A percentile compares a stretch with the other conserved stretches of the same genome.
phyloP scores from a whole-genome alignment of 2,329 filamentous ascomycete species.

The Cercospora sp. region DNA sequence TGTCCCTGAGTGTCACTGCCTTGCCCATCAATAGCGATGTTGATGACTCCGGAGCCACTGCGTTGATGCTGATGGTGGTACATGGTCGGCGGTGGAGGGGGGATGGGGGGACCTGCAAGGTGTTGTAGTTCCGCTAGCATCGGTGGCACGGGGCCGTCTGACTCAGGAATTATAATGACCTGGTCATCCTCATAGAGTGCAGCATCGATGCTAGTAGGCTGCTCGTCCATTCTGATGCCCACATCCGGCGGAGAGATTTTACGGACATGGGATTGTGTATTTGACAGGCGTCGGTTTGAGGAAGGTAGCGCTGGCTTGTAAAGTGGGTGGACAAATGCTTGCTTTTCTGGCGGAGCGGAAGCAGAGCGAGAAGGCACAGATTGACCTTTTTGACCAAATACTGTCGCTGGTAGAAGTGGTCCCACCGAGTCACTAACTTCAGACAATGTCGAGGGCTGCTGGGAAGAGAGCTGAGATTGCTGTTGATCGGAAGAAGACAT shows the following conservation, averaged over 20 bases:
- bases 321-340: slow-evolving; percentile 36
- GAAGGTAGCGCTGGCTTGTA: slow-evolving; percentile 38
- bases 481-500: slow-evolving; percentile 21
- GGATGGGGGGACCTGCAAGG: slow-evolving; percentile 54
- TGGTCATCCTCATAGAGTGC: slow-evolving; percentile 47
- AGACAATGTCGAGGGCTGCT: slow-evolving; percentile 37
- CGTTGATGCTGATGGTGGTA: slow-evolving; percentile 24
- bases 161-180: slow-evolving; percentile 47
- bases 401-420: slow-evolving; percentile 50
- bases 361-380: slow-evolving; percentile 44
- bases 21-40: slow-evolving; percentile 50
- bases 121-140: slow-evolving; percentile 62
- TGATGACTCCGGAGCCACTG: slow-evolving; percentile 39
- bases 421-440: slow-evolving; percentile 44
- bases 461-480: slow-evolving; percentile 36
- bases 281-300: slow-evolving; percentile 41
- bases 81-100: slow-evolving; percentile 42
- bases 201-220: slow-evolving; percentile 52
- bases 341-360: slow-evolving; percentile 51
- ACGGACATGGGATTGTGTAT: slow-evolving; percentile 41
- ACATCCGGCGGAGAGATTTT: slow-evolving; percentile 47
- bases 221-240: slow-evolving; percentile 18
- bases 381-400: slow-evolving; percentile 45
- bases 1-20: slow-evolving; percentile 17
- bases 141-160: slow-evolving; percentile 24